Conservation (phyloP, 352 stramenopile genomes). For the Phytophthora chlamydospora region DNA sequence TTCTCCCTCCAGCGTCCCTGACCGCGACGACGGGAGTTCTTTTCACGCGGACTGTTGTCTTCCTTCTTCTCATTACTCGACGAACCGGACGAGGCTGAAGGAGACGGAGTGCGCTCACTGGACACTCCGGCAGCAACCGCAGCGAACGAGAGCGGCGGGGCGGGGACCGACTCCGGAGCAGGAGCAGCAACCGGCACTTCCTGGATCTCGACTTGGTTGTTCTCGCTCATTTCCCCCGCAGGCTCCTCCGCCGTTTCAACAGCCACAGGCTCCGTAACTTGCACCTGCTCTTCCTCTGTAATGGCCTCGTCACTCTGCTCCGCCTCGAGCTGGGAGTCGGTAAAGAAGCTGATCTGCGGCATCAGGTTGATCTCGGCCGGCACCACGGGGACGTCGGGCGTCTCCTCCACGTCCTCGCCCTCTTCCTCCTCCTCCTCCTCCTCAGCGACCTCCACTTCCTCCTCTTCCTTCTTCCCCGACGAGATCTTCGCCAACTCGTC, state of each 20-base stretch:
- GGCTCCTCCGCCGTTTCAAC: constrained; percentile 20
- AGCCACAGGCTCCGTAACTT: constrained; percentile 32
- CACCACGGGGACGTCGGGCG: constrained; percentile 25
- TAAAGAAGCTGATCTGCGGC: constrained; percentile 88
- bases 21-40: constrained; percentile 45
- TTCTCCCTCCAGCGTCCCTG: constrained; percentile 49
- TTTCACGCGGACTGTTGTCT: constrained; percentile 26
- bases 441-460: constrained; percentile 4
- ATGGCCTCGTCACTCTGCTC: constrained; percentile 21
- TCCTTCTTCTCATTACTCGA: constrained; percentile 35
- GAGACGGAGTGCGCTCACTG: constrained; percentile 27
- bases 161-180: constrained; percentile 29
- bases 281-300: constrained; percentile 6
- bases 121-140: constrained; percentile 36
- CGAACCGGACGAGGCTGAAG: constrained; percentile 30
- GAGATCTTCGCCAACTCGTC: constrained; percentile 48
- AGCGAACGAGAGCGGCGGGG: constrained; percentile 60
- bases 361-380: constrained; percentile 46
- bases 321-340: constrained; percentile 68
- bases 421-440: constrained; percentile 13
- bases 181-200: constrained; percentile 16
- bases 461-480: constrained; percentile 9
- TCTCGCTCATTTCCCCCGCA: constrained; percentile 18
- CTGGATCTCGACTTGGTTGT: constrained; percentile 16
- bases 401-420: constrained; percentile 12